These are phyloP conservation scores for Diaporthe citrichinensis DNA, from an alignment of 2,329 filamentous ascomycete genomes.

Conservation along the genomic window DNA sequence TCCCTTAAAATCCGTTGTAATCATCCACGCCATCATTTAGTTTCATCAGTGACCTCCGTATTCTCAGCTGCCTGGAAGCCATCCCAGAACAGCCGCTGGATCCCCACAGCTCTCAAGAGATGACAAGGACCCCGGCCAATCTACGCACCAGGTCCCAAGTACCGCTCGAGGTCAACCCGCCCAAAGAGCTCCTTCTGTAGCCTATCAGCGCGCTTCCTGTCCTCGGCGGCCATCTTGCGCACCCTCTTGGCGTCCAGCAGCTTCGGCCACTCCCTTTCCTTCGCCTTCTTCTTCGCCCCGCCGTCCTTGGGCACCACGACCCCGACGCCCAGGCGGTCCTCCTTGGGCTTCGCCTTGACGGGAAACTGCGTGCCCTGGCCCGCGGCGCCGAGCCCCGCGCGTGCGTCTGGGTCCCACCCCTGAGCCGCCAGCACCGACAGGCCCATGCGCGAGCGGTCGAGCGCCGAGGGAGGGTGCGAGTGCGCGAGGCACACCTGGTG, in stretches of 20 bases:
- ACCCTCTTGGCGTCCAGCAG: constrained; percentile 80
- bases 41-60: too few species aligned
- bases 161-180: constrained; percentile 81
- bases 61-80: not conserved
- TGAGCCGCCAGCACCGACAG: constrained; percentile 75
- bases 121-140: not conserved
- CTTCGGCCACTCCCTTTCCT: constrained; percentile 60
- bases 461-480: constrained; percentile 78
- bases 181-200: constrained; percentile 81
- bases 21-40: not conserved
- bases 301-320: constrained; percentile 59
- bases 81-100: not conserved
- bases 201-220: constrained; percentile 73
- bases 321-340: constrained; percentile 82
- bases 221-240: constrained; percentile 71
- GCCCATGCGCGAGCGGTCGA: constrained; percentile 80
- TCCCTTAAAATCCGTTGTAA: not conserved
- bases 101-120: not conserved
- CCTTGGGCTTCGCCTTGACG: constrained; percentile 79
- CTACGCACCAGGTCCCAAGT: constrained; percentile 65
- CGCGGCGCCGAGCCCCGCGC: constrained; percentile 78
- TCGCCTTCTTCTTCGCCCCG: constrained; percentile 58
- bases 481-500: constrained; percentile 80
- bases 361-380: constrained; percentile 83
- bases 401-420: constrained; percentile 82